These are phyloP conservation scores for Paralagenidium karlingii DNA, from an alignment of 352 stramenopile genomes.

Conservation along the genomic window DNA sequence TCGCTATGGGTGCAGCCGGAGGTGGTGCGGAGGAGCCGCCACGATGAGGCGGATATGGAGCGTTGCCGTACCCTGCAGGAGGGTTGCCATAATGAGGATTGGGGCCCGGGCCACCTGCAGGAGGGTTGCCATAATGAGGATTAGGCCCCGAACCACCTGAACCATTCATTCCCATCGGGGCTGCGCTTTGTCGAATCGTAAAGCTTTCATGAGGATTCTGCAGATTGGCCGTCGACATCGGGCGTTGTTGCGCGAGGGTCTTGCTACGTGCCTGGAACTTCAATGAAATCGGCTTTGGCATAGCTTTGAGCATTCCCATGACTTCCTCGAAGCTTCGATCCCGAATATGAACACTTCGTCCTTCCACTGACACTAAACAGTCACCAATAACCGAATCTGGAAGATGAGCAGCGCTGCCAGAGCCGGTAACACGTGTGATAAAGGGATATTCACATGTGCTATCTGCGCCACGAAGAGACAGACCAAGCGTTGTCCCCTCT, in stretches of 20 bases:
- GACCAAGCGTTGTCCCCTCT: conserved; percentile 50
- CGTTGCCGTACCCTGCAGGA: no score
- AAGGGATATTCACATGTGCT: conserved; percentile 69
- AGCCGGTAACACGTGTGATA: conserved; percentile 77
- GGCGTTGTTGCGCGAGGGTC: background rate
- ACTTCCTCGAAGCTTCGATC: conserved; percentile 82
- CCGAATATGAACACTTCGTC: conserved; percentile 61
- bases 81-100: no score
- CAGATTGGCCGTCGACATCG: background rate
- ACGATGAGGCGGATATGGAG: no score
- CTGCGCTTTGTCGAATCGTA: background rate
- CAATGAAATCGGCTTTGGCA: conserved; percentile 76
- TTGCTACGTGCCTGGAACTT: conserved; percentile 61
- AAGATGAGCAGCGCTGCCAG: conserved; percentile 65
- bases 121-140: no score
- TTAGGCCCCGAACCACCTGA: no score
- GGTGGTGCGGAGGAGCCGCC: background rate
- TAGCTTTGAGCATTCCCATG: conserved; percentile 78
- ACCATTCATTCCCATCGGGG: background rate
- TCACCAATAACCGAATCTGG: conserved; percentile 65
- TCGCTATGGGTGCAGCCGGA: no score
- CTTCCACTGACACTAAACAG: conserved; percentile 63
- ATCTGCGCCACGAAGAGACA: conserved; percentile 66
- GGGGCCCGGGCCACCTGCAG: no score
- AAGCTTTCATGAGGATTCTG: background rate